Conservation (phyloP, 331 rosid genomes). For the Stylosanthes scabra region DNA sequence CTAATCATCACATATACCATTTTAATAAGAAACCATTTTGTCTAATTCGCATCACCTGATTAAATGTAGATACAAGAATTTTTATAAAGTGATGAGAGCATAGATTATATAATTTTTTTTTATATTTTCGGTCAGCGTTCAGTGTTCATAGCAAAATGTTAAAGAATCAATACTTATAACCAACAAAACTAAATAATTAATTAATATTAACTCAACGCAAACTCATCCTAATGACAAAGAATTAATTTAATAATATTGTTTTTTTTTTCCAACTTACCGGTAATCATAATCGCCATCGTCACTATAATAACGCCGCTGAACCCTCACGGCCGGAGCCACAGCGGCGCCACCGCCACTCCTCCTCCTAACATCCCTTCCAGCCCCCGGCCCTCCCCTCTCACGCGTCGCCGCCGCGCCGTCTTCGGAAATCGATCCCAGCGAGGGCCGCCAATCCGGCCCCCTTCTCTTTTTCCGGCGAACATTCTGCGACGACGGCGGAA, state of each 20-base stretch:
- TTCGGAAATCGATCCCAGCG: conserved; percentile 74
- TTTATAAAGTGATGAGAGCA: no score
- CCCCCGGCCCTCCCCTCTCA: not conserved
- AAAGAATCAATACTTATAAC: no score
- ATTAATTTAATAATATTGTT: not conserved
- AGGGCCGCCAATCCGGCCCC: conserved; percentile 65
- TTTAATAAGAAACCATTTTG: no score
- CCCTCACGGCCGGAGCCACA: conserved; percentile 23
- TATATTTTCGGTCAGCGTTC: no score
- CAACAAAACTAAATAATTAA: no score
- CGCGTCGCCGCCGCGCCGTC: conserved; percentile 35
- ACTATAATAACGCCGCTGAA: conserved; percentile 39
- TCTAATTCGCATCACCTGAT: no score
- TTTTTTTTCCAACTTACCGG: conserved; percentile 42
- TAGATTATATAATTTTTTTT: no score
- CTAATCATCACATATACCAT: no score
- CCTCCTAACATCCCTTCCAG: conserved; percentile 41
- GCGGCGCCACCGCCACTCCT: conserved; percentile 22
- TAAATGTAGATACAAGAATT: no score
- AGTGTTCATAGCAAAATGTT: no score
- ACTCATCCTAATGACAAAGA: not conserved
- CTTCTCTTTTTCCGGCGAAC: conserved; percentile 24
- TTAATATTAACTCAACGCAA: no score
- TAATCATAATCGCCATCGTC: conserved; percentile 39
- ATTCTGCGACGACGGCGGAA: not conserved